These are phyloP conservation scores for Pseudotsuga menziesii DNA, from an alignment of 75 land plant genomes.

Conservation along the genomic window DNA sequence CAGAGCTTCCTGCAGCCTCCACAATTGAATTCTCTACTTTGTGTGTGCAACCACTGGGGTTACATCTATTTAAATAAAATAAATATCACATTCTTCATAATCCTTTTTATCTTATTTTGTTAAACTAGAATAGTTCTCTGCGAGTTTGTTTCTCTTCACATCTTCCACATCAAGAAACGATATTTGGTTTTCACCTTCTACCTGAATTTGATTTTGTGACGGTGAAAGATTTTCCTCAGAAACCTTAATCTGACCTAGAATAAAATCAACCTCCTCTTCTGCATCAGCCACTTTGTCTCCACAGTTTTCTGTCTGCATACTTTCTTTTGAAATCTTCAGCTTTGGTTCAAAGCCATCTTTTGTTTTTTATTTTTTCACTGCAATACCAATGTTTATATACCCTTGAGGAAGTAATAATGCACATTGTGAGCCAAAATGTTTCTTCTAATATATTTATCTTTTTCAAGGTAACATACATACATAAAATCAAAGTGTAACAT, in stretches of 20 bases:
- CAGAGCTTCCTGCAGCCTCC: not conserved
- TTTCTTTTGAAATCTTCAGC: conserved; percentile 20
- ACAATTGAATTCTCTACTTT: not conserved
- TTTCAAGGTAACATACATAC: not conserved
- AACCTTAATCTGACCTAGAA: conserved; percentile 46
- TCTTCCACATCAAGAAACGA: conserved; percentile 11
- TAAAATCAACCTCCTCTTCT: conserved; percentile 63
- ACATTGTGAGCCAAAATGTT: not conserved
- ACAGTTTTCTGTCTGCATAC: conserved; percentile 14
- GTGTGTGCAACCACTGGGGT: not conserved
- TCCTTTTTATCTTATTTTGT: not conserved
- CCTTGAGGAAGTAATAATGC: conserved; percentile 50
- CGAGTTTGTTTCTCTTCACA: conserved; percentile 5
- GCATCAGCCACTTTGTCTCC: conserved; percentile 41
- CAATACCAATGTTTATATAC: conserved; percentile 86
- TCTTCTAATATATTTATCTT: not conserved
- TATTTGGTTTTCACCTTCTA: conserved; percentile 11
- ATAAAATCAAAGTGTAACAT: not conserved
- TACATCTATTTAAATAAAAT: conserved; percentile 6
- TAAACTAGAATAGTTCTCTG: not conserved
- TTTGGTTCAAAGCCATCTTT: conserved; percentile 14
- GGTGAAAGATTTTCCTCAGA: conserved; percentile 12
- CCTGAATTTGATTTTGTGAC: conserved; percentile 4
- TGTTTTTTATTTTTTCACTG: conserved; percentile 42
- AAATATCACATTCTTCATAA: not conserved